These are phyloP conservation scores for Fraxinus xanthoxyloides DNA, from an alignment of 305 asterid species.

Conservation along the genomic window DNA sequence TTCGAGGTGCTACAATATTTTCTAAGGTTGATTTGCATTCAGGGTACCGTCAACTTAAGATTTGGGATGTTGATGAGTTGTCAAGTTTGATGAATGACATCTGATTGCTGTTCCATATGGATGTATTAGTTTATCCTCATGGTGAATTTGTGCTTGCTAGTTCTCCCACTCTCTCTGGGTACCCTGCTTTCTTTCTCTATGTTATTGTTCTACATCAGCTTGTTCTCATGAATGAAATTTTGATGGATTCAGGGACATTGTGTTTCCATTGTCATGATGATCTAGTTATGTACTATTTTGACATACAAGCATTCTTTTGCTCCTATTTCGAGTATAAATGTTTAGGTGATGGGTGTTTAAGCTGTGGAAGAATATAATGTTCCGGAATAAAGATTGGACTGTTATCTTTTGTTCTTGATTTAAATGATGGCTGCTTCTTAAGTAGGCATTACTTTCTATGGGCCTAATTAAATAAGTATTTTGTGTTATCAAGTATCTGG, in stretches of 20 bases:
- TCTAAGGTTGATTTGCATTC: no score
- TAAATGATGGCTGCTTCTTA: not conserved
- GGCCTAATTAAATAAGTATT: not conserved
- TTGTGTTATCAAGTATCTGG: not conserved
- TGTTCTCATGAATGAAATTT: not conserved
- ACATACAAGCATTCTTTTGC: not conserved
- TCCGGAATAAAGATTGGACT: not conserved
- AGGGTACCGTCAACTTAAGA: no score
- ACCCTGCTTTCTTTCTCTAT: not conserved
- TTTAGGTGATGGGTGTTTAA: not conserved
- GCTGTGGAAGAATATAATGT: not conserved
- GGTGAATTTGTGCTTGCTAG: not conserved
- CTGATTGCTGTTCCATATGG: constrained; percentile 5
- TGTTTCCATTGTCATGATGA: not conserved
- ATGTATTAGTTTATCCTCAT: not conserved
- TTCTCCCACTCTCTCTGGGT: not conserved
- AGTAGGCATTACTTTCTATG: not conserved
- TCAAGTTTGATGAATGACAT: not conserved
- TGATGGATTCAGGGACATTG: not conserved
- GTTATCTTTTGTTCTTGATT: not conserved
- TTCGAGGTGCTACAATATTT: no score
- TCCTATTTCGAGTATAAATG: not conserved
- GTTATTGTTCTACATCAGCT: not conserved
- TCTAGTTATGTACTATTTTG: not conserved
- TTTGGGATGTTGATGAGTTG: no score